A percentile compares a stretch with the other conserved stretches of the same genome.
Conservation (phyloP, 2,329 filamentous ascomycete genomes). For the Calcarisporium arbuscula region DNA sequence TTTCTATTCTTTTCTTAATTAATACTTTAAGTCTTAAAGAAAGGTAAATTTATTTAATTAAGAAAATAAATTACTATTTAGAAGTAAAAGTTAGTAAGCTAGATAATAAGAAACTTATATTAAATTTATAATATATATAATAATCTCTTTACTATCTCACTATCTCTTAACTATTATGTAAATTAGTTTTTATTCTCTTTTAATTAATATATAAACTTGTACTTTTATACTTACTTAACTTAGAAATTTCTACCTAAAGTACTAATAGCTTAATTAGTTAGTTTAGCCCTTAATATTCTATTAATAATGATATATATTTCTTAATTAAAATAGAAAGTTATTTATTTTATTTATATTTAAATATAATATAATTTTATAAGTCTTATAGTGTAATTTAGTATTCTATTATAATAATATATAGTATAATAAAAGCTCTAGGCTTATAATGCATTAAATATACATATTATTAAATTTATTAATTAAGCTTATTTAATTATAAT, state of each 20-base stretch:
- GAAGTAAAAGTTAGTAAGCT: too few relatives aligned
- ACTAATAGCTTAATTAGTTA: too few relatives aligned
- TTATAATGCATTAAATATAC: not conserved
- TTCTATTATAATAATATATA: not conserved
- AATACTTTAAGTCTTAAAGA: not conserved
- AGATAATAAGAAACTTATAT: too few relatives aligned
- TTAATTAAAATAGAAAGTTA: not conserved
- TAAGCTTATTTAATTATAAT: not conserved
- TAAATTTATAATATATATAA: not conserved
- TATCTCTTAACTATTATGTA: too few relatives aligned
- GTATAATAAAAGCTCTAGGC: not conserved
- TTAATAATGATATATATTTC: not conserved
- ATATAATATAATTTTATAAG: not conserved
- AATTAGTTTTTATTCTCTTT: too few relatives aligned
- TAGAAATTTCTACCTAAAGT: too few relatives aligned
- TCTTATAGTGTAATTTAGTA: not conserved
- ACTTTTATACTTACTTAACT: too few relatives aligned
- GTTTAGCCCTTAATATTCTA: too few relatives aligned
- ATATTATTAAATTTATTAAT: not conserved
- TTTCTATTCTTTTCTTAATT: not conserved
- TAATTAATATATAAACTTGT: too few relatives aligned
- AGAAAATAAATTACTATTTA: not conserved
- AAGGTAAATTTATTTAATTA: too few relatives aligned
- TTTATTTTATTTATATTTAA: not conserved
- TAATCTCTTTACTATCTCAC: too few relatives aligned